Conservation (phyloP, 768 basidiomycete genomes). For the Hericium coralloides region DNA sequence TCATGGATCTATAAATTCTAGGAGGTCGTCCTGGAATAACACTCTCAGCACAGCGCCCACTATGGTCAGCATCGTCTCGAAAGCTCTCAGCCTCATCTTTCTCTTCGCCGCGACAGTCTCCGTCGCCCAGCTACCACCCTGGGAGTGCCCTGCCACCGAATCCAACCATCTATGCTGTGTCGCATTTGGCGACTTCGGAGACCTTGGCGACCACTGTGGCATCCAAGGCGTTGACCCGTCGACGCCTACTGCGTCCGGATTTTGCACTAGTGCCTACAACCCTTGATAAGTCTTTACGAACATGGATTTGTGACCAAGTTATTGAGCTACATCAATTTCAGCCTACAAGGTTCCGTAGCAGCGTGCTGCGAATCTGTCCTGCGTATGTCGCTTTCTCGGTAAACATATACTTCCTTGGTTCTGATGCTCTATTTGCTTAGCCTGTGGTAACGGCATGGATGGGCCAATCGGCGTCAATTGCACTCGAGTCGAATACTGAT, state of each 20-base stretch:
- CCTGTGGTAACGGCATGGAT: background rate
- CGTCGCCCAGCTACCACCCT: background rate
- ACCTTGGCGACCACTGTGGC: background rate
- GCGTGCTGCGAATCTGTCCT: background rate
- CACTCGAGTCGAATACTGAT: background rate
- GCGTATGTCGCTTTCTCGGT: background rate
- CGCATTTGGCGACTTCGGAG: background rate
- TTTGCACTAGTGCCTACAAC: background rate
- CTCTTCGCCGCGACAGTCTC: background rate
- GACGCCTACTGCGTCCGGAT: background rate
- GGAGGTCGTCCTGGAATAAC: background rate
- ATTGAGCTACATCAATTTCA: background rate
- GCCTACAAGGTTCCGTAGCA: background rate
- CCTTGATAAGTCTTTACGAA: background rate
- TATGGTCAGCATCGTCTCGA: background rate
- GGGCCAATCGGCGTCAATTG: background rate
- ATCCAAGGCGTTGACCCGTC: background rate
- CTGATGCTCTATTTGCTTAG: background rate
- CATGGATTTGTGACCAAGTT: background rate
- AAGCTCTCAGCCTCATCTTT: background rate
- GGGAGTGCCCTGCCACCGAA: background rate
- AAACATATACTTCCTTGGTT: background rate
- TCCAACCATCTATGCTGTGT: background rate
- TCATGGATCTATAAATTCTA: background rate
- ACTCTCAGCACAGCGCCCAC: background rate